Conservation (phyloP, 805 yeast genomes). For the Candida qinlingensis region DNA sequence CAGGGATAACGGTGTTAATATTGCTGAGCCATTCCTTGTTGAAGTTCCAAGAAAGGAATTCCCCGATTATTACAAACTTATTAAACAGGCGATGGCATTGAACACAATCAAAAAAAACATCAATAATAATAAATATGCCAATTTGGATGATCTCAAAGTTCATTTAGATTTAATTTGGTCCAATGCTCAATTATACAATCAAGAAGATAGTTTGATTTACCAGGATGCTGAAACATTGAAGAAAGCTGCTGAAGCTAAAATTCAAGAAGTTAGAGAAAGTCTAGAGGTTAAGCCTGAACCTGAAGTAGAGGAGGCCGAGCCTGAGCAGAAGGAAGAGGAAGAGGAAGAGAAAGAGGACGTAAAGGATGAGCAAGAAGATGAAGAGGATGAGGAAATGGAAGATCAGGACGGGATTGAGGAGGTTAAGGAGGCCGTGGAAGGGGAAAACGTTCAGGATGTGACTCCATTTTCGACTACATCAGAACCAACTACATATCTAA, state of each 20-base stretch:
- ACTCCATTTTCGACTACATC: background rate
- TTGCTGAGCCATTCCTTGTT: conserved; percentile 70
- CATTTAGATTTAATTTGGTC: conserved; percentile 61
- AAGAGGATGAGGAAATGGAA: conserved; percentile 3
- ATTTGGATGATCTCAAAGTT: conserved; percentile 52
- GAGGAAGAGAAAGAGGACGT: conserved; percentile 6
- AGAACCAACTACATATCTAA: background rate
- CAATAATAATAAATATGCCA: conserved; percentile 44
- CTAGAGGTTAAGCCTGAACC: background rate
- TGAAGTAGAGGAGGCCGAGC: background rate
- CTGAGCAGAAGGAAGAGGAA: conserved; percentile 4
- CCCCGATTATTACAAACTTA: conserved; percentile 76
- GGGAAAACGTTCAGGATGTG: background rate
- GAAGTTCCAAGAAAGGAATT: conserved; percentile 64
- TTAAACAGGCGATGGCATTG: conserved; percentile 72
- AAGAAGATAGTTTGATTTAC: conserved; percentile 63
- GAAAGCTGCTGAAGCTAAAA: conserved; percentile 36
- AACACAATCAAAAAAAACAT: conserved; percentile 49
- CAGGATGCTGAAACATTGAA: conserved; percentile 64
- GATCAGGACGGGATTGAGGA: background rate
- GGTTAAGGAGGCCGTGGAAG: background rate
- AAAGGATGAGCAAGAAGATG: conserved; percentile 1
- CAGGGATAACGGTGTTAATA: conserved; percentile 27
- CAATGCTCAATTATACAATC: conserved; percentile 78
- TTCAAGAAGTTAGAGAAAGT: background rate